Base-by-base conservation (phyloP, 331 rosid genomes). In the Quercus lobata region DNA sequence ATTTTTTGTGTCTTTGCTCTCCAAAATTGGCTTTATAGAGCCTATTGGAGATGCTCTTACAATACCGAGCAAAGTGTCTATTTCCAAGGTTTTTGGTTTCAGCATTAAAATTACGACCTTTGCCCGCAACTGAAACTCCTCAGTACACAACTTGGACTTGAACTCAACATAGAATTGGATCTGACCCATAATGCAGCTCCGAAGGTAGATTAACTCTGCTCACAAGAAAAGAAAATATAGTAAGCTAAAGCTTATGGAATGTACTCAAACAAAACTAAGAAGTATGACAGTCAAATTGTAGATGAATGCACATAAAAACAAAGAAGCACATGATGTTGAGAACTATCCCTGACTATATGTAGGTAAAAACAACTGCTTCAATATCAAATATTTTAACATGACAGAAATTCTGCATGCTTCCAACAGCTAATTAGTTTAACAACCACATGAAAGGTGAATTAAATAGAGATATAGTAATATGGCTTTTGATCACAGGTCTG, bases 181-280 rank as follows among this genome's bases (percentile, higher is more conserved):
- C 77, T 29, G 88, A 66, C 65, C 93, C 91, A 35, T 62, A 83
- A 62, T 69, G 76, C 73, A 93, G 83, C 7, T 72, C 84, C 11
- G 87, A 85, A 71, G 88, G 85, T 52, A 86, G 79, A 65, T 83
- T 82, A 80, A 81, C 84, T 87, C 95, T 91, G 84, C 27, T 24
- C 53, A 69, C 52, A 81, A 76, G 52, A 85, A 58, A 56, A 76
- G 41, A 85, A 58, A 56, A 73, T 32, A 27, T 15, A 44, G 56
- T 88, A 69, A 78, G 78, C 58, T 52, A 30, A 55, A 52, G 35
- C 0, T 56, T 46, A 15, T 41, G 49, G n/a, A 37, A 71, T 6
- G 52, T 25, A 27, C 11, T 73, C 7, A 54, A 73, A 73, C 6
- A 30, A 46, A 29, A 63, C 16, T 17, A n/a, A 57, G 62, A n/a